These are phyloP conservation scores for Margaritispora aquatica DNA, from an alignment of 495 filamentous ascomycete genomes.

Conservation along the genomic window DNA sequence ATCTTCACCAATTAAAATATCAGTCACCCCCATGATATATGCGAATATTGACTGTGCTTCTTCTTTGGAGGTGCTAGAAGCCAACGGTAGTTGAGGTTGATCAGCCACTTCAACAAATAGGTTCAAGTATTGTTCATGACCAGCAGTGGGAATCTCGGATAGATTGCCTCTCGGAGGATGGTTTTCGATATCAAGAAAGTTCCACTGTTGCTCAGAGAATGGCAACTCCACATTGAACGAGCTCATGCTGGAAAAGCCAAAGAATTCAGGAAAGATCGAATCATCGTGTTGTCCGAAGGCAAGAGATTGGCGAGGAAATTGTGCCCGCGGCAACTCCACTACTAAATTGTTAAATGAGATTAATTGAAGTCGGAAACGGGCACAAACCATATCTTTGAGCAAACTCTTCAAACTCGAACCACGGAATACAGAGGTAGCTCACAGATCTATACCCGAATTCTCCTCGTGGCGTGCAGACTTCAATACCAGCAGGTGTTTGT, in stretches of 20 bases:
- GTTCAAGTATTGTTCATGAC: background rate
- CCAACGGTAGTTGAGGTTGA: background rate
- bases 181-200: constrained; percentile 1
- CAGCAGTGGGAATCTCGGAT: background rate
- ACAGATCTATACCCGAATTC: background rate
- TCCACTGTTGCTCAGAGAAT: constrained; percentile 6
- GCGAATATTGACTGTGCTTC: constrained; percentile 7
- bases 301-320: constrained; percentile 2
- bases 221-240: background rate
- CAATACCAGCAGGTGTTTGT: constrained; percentile 1
- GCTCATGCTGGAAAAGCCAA: constrained; percentile 1
- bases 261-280: constrained; percentile 1
- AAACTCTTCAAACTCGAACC: constrained; percentile 8
- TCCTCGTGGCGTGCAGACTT: constrained; percentile 8
- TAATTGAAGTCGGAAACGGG: background rate
- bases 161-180: background rate
- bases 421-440: constrained; percentile 5
- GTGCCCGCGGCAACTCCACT: background rate
- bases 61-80: background rate
- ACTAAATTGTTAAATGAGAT: background rate
- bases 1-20: constrained; percentile 1
- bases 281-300: background rate
- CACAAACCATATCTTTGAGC: constrained; percentile 1
- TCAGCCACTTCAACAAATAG: background rate
- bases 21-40: constrained; percentile 1